Evolutionary conservation across 1,284 basidiomycete genomes (phyloP), one percentile per base, ranked within the genome.

Genomic region (Rhodotorula glutinis): DNA sequence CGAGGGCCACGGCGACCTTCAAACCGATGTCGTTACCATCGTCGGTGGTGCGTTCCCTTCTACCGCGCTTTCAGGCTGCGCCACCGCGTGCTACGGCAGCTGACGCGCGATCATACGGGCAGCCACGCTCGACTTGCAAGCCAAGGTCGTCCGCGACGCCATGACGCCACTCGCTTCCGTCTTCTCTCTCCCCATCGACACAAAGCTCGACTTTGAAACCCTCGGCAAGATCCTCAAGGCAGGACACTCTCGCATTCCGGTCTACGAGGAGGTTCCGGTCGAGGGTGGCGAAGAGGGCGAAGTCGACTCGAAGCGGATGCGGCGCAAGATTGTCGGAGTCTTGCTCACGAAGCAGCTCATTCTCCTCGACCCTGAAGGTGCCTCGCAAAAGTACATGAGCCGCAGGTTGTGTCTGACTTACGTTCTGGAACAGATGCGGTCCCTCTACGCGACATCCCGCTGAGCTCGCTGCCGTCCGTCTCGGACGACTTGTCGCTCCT

Each of bases 331-430:
- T 65, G 79, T 92, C 46, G 90, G 90, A 3, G 88, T 90, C 54
- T 80, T 92, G 51, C 82, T 92, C 10, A 90, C 91, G 60, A 92
- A 92, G 79, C 86, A 90, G 73, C 92, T 91, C 76, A 89, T 95
- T 19, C 80, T 94, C 63, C 84, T 95, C 14, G 92, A 95, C 78
- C 92, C 92, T 3, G 89, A 90, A 78, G 89, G 33, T 38, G 33
- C n/a, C n/a, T n/a, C n/a, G n/a, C n/a, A n/a, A n/a, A n/a, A n/a
- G n/a, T n/a, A n/a, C n/a, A n/a, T n/a, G n/a, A n/a, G n/a, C n/a
- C n/a, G n/a, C n/a, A n/a, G n/a, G n/a, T n/a, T n/a, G n/a, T n/a
- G n/a, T n/a, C n/a, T n/a, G n/a, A n/a, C n/a, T n/a, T n/a, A n/a
- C 33, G 33, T 38, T 38, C 33, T 38, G 7, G 33, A 5, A 38